Evolutionary conservation across 768 basidiomycete genomes (phyloP), one percentile per base, ranked within the genome.

Genomic region (Austroboletus eburneus): DNA sequence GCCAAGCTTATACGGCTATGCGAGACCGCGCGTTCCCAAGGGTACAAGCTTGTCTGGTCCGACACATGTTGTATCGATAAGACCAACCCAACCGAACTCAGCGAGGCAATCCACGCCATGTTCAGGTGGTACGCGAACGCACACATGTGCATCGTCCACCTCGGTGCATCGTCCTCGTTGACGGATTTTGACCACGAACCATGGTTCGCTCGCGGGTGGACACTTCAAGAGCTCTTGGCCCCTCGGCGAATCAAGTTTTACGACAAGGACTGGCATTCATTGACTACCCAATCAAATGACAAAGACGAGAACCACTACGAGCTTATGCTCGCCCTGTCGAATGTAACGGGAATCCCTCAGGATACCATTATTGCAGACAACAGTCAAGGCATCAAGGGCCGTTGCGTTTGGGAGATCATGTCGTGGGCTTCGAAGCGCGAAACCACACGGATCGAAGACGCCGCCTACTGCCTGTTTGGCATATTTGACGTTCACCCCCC

Each of bases 131-230:
- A n/a, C 50, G 51, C 13, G 65, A 68, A 66, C 23, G 49, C 60
- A 5, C 49, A 64, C 17, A n/a, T 66, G 16, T 68, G 66, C 42
- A 52, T 66, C 38, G 49, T 53, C 17, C 54, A 66, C 40, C 51
- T 66, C 4, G 48, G 49, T 3, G 45, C 43, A 20, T 57, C 59
- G 10, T 50, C 32, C 3, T 51, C 49, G 8, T 22, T 40, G 33
- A 17, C 32, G 16, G 55, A 56, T n/a, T 54, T 64, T 4, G 39
- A 43, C 12, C 29, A 6, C 1, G 64, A 66, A 6, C 43, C 45
- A 22, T 66, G 66, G 64, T 64, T 65, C 8, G 46, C 58, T 48
- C 66, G n/a, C n/a, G n/a, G n/a, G n/a, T n/a, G n/a, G n/a, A n/a
- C n/a, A n/a, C n/a, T n/a, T n/a, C n/a, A n/a, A n/a, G n/a, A n/a